Evolutionary conservation across 2,329 filamentous ascomycete genomes (phyloP), one percentile per base, ranked within the genome.

Genomic region (Venturia carpophila): DNA sequence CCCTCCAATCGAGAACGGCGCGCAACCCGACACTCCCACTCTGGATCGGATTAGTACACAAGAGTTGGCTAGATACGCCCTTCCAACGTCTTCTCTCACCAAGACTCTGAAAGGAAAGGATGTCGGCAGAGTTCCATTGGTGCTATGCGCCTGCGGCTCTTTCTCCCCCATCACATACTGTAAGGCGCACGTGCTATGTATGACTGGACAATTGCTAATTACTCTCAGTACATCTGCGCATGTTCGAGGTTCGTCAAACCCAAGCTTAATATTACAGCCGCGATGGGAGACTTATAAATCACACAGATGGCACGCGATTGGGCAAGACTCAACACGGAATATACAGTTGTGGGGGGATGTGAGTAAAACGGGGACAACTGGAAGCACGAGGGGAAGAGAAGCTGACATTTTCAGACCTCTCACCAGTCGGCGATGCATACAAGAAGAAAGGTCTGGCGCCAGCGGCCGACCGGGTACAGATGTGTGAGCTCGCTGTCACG

Each of bases 151-250:
- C 15, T 67, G 66, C 34, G 67, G 67, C 17, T 62, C 52, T 43
- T 68, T 68, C 55, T 66, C 63, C 21, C 67, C 67, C 27, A 66
- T 67, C 24, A 68, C 67, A 62, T 67, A 67, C 42, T 62, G 64
- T 66, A 64, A 37, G 64, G 37, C 61, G 41, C 61, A 63, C 41
- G 61, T 63, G 61, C 21, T 30, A n/a, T 19, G 6, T 9, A 27
- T 49, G 19, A 30, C 6, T 39, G 34, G 42, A 43, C 42, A 55
- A 30, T 41, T 55, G 30, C 24, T 63, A 58, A 58, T 24, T 34
- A 27, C 9, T 11, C 15, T 27, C 42, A 66, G 64, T 66, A 45
- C 64, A 66, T 66, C 34, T 66, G 19, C 37, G 64, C 24, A 66
- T 66, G 64, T 66, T 66, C 43, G 64, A 66, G 47, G 64, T 65